Base-by-base conservation (phyloP, 768 basidiomycete genomes). In the Termitomyces eurrhizus region DNA sequence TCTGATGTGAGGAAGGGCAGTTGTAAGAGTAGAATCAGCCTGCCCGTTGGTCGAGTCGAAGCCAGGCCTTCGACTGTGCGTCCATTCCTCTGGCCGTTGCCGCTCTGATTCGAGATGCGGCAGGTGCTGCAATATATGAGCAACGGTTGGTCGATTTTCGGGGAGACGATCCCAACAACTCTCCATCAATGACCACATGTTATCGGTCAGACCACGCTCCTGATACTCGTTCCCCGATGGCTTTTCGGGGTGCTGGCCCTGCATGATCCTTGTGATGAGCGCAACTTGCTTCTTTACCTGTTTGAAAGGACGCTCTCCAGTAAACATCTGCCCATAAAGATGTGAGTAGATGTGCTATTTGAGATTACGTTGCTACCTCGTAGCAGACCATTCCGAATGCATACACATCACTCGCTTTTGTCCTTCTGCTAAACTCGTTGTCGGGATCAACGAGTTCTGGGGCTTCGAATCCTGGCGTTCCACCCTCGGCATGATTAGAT, bases 401-500 rank as follows among this genome's bases (percentile, higher is more conserved):
- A 52, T 66, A 66, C 16, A 66, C 48, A 52, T 66, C 65, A 14
- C 59, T 64, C 7, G 59, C 61, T 52, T 36, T 39, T 29, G 54
- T 56, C 41, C 55, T 64, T 37, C 54, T 62, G 24, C 21, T 57
- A 33, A 7, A 44, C 9, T 66, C 67, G 16, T 59, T 50, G 24
- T 66, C 62, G 2, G 71, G 66, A 52, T 69, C 67, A 14, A 75
- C 62, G 14, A 77, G 67, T 57, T 78, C 77, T 18, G 75, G 77
- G 18, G 76, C 73, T 42, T 73, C 69, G 61, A 72, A 78, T 42
- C 75, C 70, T n/a, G 68, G 54, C 0, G 77, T 75, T 0, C 77
- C 77, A 12, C 65, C 68, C 18, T 58, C 51, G 18, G 44, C 53
- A 37, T 44, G 61, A 1, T 65, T 58, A 36, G 65, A 70, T 16